Base-by-base conservation (phyloP, 2,329 filamentous ascomycete genomes). In the Pseudogymnoascus sp. region DNA sequence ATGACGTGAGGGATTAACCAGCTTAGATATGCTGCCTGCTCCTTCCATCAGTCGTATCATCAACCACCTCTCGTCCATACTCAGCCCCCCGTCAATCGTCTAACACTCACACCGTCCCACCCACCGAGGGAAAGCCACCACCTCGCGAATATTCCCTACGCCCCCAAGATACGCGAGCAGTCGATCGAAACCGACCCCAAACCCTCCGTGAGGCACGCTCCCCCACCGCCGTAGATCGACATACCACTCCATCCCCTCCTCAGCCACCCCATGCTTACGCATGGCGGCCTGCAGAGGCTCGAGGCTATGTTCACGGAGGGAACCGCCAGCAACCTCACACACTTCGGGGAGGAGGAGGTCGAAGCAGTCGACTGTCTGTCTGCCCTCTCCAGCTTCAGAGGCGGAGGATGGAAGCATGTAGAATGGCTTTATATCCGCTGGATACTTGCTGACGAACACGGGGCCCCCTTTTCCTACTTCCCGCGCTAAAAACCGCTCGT, bases 361-460 rank as follows among this genome's bases (percentile, higher is more conserved):
- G 71, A 91, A 90, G 72, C 87, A 90, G 21, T 86, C 84, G 2
- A 86, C 86, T 2, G 86, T 89, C 41, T 70, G n/a, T n/a, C 26
- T 55, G 26, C 19, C 68, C 14, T 58, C 49, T 19, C 45, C 55
- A 21, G 59, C 41, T 14, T 38, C 19, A 5, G 43, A 21, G 21
- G 31, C 45, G 19, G 69, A 63, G 1, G 83, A 83, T 14, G 85
- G 83, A 2, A 83, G 75, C 89, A 92, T 92, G 75, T 92, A 99
- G 76, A 97, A 99, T 10, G 93, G 91, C 76, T 99, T 99, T 73
- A 94, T 86, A 58, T 81, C 79, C 67, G 84, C 84, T n/a, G 94
- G 94, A 72, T 97, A 99, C 73, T 97, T 82, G 12, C 92, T 97
- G 66, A 99, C 86, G 72, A 97, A 97, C 49, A 97, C 81, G 6